Base-by-base conservation (phyloP, 2,329 filamentous ascomycete species). In the Epichloe aotearoae region DNA sequence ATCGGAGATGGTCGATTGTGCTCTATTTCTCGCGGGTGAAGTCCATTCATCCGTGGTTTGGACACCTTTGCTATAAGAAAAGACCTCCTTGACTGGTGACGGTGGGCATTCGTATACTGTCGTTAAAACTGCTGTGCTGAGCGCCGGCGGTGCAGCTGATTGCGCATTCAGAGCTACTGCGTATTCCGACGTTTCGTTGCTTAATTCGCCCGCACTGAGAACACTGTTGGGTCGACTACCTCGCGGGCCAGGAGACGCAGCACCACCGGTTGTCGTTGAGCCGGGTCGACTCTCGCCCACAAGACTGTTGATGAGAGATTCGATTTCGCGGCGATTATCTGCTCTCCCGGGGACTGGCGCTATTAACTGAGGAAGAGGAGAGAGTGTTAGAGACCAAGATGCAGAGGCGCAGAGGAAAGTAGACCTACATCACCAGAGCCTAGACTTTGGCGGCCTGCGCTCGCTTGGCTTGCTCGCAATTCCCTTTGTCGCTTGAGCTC, bases 21-120 rank as follows among this genome's bases (percentile, higher is more conserved):
- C 62, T 54, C 67, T 62, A 1, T 75, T 69, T 34, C 75, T 72
- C 36, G 74, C 70, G 30, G 76, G 70, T 51, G 74, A 72, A 17
- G 75, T 73, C 80, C 86, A 86, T 55, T 84, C 81, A 60, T 88
- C 85, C 20, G 84, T 81, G 15, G 93, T 96, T 68, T 98, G 94
- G 20, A 97, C 89, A 51, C 83, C 90, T 71, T 96, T 97, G 75
- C 87, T 97, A 74, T 98, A 98, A 49, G 89, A 95, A 62, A 95
- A 89, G 53, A 95, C 75, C 67, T 98, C 93, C 56, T 84, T 80
- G 50, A 84, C 79, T 36, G 84, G 82, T 19, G 82, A 84, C 1
- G 86, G 84, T 2, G 85, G 81, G 56, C 82, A 86, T 66, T 95
- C 90, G 68, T 85, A 89, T 53, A 93, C 79, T 36, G 87, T 89